Base-by-base conservation (phyloP, 169 alveolate species). In the Besnoitia besnoiti region DNA sequence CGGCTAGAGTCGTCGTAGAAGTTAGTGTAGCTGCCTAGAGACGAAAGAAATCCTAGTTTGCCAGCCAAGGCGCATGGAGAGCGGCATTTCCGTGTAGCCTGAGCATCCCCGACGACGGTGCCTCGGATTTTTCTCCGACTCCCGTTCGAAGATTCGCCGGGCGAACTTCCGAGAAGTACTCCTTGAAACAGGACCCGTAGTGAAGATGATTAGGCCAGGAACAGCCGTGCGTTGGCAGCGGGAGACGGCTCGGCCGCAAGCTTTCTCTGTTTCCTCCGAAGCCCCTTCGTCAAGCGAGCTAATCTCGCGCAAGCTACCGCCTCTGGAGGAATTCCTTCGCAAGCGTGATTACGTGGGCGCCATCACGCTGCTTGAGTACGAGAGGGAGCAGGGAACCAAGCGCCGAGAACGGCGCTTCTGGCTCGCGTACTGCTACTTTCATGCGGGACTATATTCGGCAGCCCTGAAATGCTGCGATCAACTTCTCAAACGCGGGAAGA, bases 381-480 rank as follows among this genome's bases (percentile, higher is more conserved):
- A 77, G 40, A 37, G 21, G n/a, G 40, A 77, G 24, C 61, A 40
- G 59, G 59, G 59, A 27, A 46, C 40, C 33, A 40, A 21, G 59
- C 87, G 87, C 19, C 61, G 21, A 14, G 40, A 77, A 14, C 62
- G 8, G 37, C 47, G 59, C 42, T 59, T 77, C 10, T 77, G 87
- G 87, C 61, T 77, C 16, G 87, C 87, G 30, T 77, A 77, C 87
- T 77, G 87, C 87, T 77, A 77, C 87, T 77, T 77, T 35, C 87
- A 77, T 30, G 87, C 87, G 24, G 87, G 87, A 30, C 61, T 77
- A 24, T 77, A 40, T 27, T 35, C 50, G 47, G 21, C 35, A 39
- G 87, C 87, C 30, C 14, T 77, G 42, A 30, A 27, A 2, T 40
- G 50, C 16, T 30, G 35, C 12, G 87, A 77, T 37, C 1, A 2